Conservation (phyloP, 2,329 filamentous ascomycete genomes). For the Fusarium liriodendri region DNA sequence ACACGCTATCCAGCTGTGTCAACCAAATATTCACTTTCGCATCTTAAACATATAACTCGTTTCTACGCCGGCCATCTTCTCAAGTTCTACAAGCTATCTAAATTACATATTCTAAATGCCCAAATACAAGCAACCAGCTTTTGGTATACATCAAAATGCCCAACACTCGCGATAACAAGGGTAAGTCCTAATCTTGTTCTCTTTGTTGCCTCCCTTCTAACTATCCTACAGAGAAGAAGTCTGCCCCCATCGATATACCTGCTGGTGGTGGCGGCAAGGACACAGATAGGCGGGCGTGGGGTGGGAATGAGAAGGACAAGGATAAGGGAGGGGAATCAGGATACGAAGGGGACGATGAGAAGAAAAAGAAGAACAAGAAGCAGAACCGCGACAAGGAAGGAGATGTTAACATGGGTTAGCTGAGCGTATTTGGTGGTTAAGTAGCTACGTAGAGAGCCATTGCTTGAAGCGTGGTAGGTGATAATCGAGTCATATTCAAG, state of each 20-base stretch:
- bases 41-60: background rate
- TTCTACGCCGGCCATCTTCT: background rate
- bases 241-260: constrained; percentile 2
- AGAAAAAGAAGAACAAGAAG: background rate
- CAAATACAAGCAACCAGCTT: background rate
- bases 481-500: background rate
- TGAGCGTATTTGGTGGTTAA: background rate
- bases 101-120: background rate
- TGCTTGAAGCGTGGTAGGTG: background rate
- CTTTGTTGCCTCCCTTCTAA: background rate
- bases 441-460: background rate
- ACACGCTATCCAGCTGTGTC: background rate
- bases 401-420: background rate
- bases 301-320: background rate
- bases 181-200: fast-evolving
- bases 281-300: background rate
- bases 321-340: background rate
- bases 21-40: background rate
- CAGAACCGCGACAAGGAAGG: background rate
- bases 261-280: background rate
- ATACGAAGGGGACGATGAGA: constrained; percentile 11
- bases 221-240: background rate
- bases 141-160: background rate
- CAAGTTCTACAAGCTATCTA: background rate
- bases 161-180: background rate